Evolutionary conservation across 768 basidiomycete species (phyloP).

Genomic region (Hydnomerulius pinastri): DNA sequence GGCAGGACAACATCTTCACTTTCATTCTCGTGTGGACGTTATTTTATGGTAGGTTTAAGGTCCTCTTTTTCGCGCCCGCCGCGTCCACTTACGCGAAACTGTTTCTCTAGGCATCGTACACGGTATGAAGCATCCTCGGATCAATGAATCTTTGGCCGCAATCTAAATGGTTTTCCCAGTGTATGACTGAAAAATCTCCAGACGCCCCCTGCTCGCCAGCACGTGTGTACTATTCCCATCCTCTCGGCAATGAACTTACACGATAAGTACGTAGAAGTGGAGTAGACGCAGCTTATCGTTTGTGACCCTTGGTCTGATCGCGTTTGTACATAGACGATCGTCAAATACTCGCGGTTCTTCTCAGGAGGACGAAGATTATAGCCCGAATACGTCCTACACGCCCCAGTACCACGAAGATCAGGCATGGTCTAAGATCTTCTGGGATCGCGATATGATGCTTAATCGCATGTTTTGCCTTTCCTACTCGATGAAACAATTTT

Average conservation of each 20-base stretch:
- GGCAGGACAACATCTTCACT: slow-evolving; percentile 88
- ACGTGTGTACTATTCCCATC: background rate
- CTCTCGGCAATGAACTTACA: slow-evolving; percentile 4
- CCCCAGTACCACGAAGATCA: slow-evolving; percentile 5
- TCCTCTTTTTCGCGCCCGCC: slow-evolving; percentile 2
- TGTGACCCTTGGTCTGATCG: slow-evolving; percentile 6
- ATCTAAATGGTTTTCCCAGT: slow-evolving; percentile 30
- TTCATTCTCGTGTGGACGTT: slow-evolving; percentile 94
- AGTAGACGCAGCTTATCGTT: slow-evolving; percentile 2
- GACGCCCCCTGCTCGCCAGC: background rate
- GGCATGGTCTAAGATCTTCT: slow-evolving; percentile 7
- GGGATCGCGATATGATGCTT: too few relatives aligned
- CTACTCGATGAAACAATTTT: background rate
- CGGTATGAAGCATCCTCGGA: slow-evolving; percentile 32
- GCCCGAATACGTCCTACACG: slow-evolving; percentile 1
- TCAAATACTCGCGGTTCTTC: background rate
- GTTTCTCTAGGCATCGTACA: slow-evolving; percentile 45
- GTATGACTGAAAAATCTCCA: slow-evolving; percentile 36
- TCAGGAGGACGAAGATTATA: background rate
- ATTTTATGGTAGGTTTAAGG: slow-evolving; percentile 71
- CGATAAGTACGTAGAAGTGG: slow-evolving; percentile 8
- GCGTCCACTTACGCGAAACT: slow-evolving; percentile 4
- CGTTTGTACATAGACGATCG: slow-evolving; percentile 8
- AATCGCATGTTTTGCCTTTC: background rate
- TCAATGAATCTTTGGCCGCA: slow-evolving; percentile 12